Base-by-base conservation (phyloP, 2,329 filamentous ascomycete species). In the Scytalidium lignicola region DNA sequence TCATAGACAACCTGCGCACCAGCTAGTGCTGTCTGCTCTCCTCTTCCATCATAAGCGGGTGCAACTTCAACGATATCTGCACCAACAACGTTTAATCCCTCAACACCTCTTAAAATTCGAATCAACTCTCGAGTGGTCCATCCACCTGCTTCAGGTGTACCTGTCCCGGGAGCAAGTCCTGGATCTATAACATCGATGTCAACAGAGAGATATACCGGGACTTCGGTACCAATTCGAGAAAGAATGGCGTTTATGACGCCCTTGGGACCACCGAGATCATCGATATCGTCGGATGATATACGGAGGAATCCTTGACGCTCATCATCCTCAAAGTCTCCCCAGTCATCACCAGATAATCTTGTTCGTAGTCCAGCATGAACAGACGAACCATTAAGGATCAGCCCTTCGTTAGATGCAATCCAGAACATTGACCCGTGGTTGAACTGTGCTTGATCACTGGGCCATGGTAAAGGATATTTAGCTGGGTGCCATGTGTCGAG, bases 381-480 rank as follows among this genome's bases (percentile, higher is more conserved):
- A 19, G 82, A 87, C 0, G 80, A 85, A 13, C 74, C 71, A 66
- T 92, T 91, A 52, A 80, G 75, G 50, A 95, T 83, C 21, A 96
- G 71, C 0, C 88, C 88, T 66, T 95, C 90, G 23, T 83, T 82
- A 44, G 84, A 83, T 5, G 90, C 90, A 57, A 92, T 79, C 86
- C 89, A 92, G 75, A 95, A 95, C 83, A 95, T 93, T 57, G 82
- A 88, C 3, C 91, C 90, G 67, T 96, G 90, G 62, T 85, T 95
- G 72, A 95, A 93, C 58, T 85, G 79, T 2, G 81, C 78, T 65
- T 89, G 86, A 51, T 81, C 76, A 2, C 76, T 78, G 6, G 73
- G 67, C 90, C 90, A 96, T 48, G 83, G 82, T 15, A 79, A 83
- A 0, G 88, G 87, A 67, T 95, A 95, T 58, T 88, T 85, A 20